Evolutionary conservation across 768 basidiomycete genomes (phyloP).

Genomic region (Hericium alpestre): DNA sequence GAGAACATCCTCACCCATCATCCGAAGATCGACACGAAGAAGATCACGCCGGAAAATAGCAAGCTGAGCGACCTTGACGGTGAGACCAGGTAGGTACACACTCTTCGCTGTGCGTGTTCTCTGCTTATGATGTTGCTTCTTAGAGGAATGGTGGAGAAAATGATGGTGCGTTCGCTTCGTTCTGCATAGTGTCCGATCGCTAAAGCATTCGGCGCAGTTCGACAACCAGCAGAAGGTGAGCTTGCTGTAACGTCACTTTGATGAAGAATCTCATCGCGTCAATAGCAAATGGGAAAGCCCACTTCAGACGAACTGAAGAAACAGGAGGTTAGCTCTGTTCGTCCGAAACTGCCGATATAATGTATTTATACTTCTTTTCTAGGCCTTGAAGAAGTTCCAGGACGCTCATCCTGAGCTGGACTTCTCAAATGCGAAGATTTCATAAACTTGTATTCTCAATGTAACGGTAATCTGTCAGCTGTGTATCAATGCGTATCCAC

Average conservation of each 20-base stretch:
- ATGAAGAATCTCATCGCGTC: slow-evolving; percentile 9
- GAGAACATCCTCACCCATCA: slow-evolving; percentile 91
- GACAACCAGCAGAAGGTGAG: slow-evolving; percentile 71
- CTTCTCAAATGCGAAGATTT: slow-evolving; percentile 85
- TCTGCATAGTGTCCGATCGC: background rate
- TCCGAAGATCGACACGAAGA: slow-evolving; percentile 92
- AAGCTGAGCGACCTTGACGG: slow-evolving; percentile 93
- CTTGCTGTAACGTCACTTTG: background rate
- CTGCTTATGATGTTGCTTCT: background rate
- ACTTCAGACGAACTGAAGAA: slow-evolving; percentile 93
- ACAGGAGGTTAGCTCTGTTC: slow-evolving; percentile 49
- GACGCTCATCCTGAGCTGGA: slow-evolving; percentile 87
- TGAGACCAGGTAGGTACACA: slow-evolving; percentile 63
- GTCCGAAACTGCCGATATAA: too few species aligned
- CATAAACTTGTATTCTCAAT: slow-evolving; percentile 27
- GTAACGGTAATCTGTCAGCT: background rate
- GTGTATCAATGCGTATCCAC: too few species aligned
- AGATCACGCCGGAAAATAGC: slow-evolving; percentile 91
- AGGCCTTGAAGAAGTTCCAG: slow-evolving; percentile 87
- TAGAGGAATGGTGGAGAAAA: slow-evolving; percentile 98
- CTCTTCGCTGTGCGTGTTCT: background rate
- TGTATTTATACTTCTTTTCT: background rate
- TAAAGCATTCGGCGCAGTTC: slow-evolving; percentile 32
- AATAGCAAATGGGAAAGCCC: slow-evolving; percentile 87
- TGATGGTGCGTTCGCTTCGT: slow-evolving; percentile 72